Conservation (phyloP, 495 filamentous ascomycete genomes). For the Xylaria castorea region DNA sequence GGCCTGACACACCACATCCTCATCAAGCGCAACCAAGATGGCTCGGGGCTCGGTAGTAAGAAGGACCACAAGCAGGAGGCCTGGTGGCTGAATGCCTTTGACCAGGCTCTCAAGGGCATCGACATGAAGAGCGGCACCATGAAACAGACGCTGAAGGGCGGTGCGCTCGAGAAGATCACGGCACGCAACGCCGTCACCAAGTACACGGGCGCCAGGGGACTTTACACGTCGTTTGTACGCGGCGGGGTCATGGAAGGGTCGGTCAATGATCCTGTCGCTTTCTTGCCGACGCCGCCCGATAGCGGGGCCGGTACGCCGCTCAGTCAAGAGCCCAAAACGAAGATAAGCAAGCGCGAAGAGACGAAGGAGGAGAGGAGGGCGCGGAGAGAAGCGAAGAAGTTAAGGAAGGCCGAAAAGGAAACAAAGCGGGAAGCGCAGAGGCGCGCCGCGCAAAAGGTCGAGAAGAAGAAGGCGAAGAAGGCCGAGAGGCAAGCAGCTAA, state of each 20-base stretch:
- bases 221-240: constrained; percentile 83
- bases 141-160: constrained; percentile 55
- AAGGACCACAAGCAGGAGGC: constrained; percentile 68
- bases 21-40: constrained; percentile 71
- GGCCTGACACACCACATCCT: constrained; percentile 74
- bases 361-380: constrained; percentile 46
- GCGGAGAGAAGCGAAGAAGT: constrained; percentile 44
- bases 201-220: constrained; percentile 59
- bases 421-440: constrained; percentile 37
- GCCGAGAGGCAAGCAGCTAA: constrained; percentile 37
- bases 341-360: constrained; percentile 42
- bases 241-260: constrained; percentile 78
- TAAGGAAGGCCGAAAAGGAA: constrained; percentile 49
- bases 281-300: constrained; percentile 33
- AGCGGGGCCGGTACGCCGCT: constrained; percentile 43
- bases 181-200: constrained; percentile 50
- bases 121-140: constrained; percentile 61
- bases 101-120: constrained; percentile 75
- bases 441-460: constrained; percentile 36
- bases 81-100: constrained; percentile 85
- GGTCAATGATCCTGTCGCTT: constrained; percentile 43
- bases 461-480: constrained; percentile 43
- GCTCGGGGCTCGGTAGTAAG: constrained; percentile 73
- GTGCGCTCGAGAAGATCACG: constrained; percentile 59
- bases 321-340: constrained; percentile 42